These are phyloP conservation scores for Aureobasidium mangrovei DNA, from an alignment of 2,329 filamentous ascomycete genomes.

Conservation along the genomic window DNA sequence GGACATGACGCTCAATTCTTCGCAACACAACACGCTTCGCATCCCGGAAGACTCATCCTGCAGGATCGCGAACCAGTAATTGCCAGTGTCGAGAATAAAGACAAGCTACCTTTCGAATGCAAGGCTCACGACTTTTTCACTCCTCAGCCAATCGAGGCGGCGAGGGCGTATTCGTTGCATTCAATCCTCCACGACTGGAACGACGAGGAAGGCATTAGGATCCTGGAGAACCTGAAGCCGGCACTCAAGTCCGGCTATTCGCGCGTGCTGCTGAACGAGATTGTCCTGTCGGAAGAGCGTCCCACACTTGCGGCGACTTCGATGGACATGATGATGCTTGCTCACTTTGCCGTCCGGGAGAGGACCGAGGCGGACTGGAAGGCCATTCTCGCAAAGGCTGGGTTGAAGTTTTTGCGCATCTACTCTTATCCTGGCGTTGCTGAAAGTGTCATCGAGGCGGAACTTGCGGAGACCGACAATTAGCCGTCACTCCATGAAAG, in stretches of 20 bases:
- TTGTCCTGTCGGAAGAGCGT: background rate
- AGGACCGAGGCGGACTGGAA: background rate
- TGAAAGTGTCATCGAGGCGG: background rate
- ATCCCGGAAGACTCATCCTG: conserved; percentile 19
- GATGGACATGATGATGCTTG: background rate
- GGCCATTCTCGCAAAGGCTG: background rate
- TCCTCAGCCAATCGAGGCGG: conserved; percentile 23
- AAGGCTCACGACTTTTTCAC: conserved; percentile 28
- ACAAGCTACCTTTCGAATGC: conserved; percentile 16
- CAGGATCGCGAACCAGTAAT: conserved; percentile 18
- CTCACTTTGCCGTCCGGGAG: background rate
- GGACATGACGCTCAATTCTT: conserved; percentile 6
- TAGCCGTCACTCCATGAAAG: no score
- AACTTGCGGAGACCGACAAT: background rate
- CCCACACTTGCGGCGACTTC: background rate
- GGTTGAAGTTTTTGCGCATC: background rate
- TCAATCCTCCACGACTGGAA: conserved; percentile 20
- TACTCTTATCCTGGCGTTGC: background rate
- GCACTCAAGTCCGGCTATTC: background rate
- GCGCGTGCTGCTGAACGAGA: background rate
- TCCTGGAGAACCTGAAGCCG: conserved; percentile 14
- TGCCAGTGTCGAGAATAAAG: background rate
- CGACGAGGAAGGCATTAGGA: conserved; percentile 17
- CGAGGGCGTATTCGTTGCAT: conserved; percentile 16
- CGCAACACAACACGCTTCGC: background rate